Evolutionary conservation across 768 basidiomycete species (phyloP).

Genomic region (Rhizopogon sp.): DNA sequence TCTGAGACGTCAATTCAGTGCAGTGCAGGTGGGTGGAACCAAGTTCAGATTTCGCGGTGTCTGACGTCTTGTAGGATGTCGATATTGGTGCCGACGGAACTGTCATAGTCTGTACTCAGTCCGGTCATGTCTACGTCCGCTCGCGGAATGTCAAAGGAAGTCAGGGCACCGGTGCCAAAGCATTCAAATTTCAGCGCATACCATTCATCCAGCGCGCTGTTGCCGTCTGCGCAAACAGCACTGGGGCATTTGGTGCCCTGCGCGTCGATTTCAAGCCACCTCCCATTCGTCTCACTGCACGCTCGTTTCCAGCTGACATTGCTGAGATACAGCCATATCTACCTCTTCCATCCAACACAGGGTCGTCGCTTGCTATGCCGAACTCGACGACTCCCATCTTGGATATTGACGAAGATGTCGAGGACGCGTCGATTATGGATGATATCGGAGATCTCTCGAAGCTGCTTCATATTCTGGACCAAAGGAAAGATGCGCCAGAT

Average conservation of each 20-base stretch:
- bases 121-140: conserved; percentile 90
- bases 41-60: neutral
- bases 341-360: neutral
- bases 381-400: neutral
- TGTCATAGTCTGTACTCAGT: conserved; percentile 88
- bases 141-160: conserved; percentile 40
- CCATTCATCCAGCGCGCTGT: conserved; percentile 82
- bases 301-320: conserved; percentile 61
- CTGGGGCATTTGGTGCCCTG: conserved; percentile 86
- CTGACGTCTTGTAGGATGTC: conserved; percentile 59
- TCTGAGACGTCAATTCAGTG: conserved; percentile 78
- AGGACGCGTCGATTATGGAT: conserved; percentile 29
- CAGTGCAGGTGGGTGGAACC: conserved; percentile 54
- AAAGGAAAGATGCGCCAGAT: conserved; percentile 5
- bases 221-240: conserved; percentile 77
- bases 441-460: conserved; percentile 31
- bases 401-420: conserved; percentile 31
- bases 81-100: conserved; percentile 85
- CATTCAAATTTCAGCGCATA: conserved; percentile 75
- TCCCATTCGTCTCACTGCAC: conserved; percentile 51
- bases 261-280: conserved; percentile 63
- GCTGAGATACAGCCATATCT: conserved; percentile 61
- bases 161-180: conserved; percentile 31
- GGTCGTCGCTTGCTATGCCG: neutral
- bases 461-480: conserved; percentile 11